Evolutionary conservation across 1,139 yeast genomes (phyloP), one percentile per base, ranked within the genome.

Genomic region (Sugiyamaella grinbergsii): DNA sequence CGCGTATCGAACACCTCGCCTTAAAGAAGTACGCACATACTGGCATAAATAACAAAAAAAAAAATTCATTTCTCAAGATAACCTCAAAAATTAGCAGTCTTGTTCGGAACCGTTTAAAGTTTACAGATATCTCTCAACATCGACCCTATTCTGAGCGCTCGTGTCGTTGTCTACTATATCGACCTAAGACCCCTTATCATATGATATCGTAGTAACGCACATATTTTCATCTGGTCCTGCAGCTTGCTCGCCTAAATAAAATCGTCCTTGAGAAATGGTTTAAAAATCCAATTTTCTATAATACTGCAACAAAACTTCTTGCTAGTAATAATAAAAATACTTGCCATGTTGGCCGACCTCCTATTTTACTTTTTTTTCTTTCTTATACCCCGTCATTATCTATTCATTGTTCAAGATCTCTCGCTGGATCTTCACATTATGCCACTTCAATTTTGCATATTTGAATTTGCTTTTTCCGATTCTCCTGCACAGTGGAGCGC

Each of bases 391-490:
- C 22, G n/a, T n/a, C n/a, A n/a, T n/a, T 15, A 6, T 33, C 15
- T 18, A 10, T 38, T 15, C 42, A 13, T 18, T n/a, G 3, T 15
- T 32, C n/a, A 13, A 22, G 34, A 26, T 16, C 22, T 15, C 10
- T 16, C 18, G 24, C 8, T 24, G 31, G 42, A 40, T 40, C 43
- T 40, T 40, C 43, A 29, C 43, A 40, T 40, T 28, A 40, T 40
- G 43, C 43, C 34, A 40, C 34, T 28, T 40, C 33, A 40, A 40
- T 40, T 40, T 40, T 41, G 45, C 45, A 41, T 41, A 32, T 41
- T 10, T n/a, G 15, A 31, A 37, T 37, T 41, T 41, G 45, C 45
- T 41, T 41, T 41, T 41, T 41, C 19, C 10, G 29, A 3, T 15
- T 29, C 36, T 41, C 45, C 23, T 41, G 45, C 45, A 41, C 16